A percentile compares a stretch with the other conserved stretches of the same genome.
Evolutionary conservation across 2,329 filamentous ascomycete species (phyloP).

Genomic region (Rutstroemia sydowiana): DNA sequence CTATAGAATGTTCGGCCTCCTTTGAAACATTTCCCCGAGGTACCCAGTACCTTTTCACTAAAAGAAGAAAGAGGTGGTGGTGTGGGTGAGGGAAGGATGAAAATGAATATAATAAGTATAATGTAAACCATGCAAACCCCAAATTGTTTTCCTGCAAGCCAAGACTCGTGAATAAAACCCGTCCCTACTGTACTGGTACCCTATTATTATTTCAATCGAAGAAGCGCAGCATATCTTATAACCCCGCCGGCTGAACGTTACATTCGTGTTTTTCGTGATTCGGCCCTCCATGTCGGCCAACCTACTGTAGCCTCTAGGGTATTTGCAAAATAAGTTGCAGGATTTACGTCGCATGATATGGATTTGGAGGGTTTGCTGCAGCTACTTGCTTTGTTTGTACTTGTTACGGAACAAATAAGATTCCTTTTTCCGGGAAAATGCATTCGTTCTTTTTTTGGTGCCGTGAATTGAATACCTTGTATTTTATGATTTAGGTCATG

Average conservation of each 20-base stretch:
- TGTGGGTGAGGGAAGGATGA: too few relatives aligned
- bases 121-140: neutral
- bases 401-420: neutral
- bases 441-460: neutral
- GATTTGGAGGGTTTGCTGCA: neutral
- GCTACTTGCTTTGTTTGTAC: neutral
- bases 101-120: neutral
- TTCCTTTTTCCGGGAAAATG: neutral
- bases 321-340: neutral
- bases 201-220: constrained; percentile 2
- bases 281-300: neutral
- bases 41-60: neutral
- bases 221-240: neutral
- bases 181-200: too few relatives aligned
- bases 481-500: too few relatives aligned
- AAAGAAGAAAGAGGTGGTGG: neutral
- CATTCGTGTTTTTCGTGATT: neutral
- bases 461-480: too few relatives aligned
- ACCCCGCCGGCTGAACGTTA: constrained; percentile 8
- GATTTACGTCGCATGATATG: constrained; percentile 8
- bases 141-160: neutral
- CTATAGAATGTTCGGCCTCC: constrained; percentile 5
- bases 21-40: constrained; percentile 15
- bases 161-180: neutral
- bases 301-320: too few relatives aligned